A percentile compares a stretch with the other conserved stretches of the same genome.
Conservation (phyloP, 1,139 yeast species). For the Hemisphaericaspora lyxosophila region DNA sequence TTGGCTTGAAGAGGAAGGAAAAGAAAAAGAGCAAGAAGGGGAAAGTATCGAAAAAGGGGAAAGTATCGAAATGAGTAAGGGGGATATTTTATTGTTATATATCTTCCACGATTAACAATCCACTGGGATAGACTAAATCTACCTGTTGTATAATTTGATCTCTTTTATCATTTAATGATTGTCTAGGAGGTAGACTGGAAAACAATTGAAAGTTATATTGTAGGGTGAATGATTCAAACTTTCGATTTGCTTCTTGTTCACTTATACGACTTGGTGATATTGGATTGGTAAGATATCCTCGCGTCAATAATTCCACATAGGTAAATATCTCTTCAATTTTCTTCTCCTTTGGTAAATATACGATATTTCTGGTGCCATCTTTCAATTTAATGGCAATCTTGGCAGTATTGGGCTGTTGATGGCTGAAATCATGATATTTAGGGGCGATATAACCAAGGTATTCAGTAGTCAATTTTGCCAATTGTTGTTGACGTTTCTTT, state of each 20-base stretch:
- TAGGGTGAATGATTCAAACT: slow-evolving; percentile 26
- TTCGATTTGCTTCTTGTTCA: slow-evolving; percentile 21
- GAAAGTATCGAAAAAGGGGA: slow-evolving; percentile 24
- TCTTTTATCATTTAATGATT: slow-evolving; percentile 26
- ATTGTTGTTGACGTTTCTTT: slow-evolving; percentile 23
- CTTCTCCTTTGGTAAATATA: slow-evolving; percentile 46
- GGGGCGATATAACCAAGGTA: slow-evolving; percentile 48
- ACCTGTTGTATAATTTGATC: slow-evolving; percentile 27
- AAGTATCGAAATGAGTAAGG: neutral
- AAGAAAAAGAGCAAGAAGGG: slow-evolving; percentile 53
- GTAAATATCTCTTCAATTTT: slow-evolving; percentile 58
- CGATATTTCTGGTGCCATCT: slow-evolving; percentile 49
- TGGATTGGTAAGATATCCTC: slow-evolving; percentile 36
- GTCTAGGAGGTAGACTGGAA: slow-evolving; percentile 44
- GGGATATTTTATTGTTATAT: slow-evolving; percentile 6
- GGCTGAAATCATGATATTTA: slow-evolving; percentile 37
- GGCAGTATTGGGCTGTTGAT: slow-evolving; percentile 23
- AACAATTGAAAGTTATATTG: slow-evolving; percentile 32
- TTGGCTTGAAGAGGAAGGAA: slow-evolving; percentile 52
- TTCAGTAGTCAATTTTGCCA: slow-evolving; percentile 24
- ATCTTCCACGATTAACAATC: slow-evolving; percentile 41
- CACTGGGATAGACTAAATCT: slow-evolving; percentile 42
- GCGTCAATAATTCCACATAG: slow-evolving; percentile 46
- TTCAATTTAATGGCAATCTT: slow-evolving; percentile 60
- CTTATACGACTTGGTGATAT: slow-evolving; percentile 44